Evolutionary conservation across 2,329 filamentous ascomycete genomes (phyloP).

Genomic region (Colletotrichum tanaceti): DNA sequence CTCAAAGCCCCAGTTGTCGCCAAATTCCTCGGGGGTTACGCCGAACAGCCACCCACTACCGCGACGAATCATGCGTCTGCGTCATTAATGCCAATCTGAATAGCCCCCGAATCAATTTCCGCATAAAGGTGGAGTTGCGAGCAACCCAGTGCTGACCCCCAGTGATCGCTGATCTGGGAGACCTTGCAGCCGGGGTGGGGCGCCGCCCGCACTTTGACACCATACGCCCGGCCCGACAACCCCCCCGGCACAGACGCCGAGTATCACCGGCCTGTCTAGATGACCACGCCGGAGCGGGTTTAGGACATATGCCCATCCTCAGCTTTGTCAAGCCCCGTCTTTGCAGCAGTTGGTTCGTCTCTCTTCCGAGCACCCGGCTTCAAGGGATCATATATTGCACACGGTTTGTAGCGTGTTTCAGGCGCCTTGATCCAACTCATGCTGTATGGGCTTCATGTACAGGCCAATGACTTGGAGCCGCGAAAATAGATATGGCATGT

Average conservation of each 20-base stretch:
- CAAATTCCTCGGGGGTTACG: not conserved
- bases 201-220: constrained; percentile 7
- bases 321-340: no score
- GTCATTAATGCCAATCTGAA: constrained; percentile 1
- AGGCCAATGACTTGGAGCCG: no score
- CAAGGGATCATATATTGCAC: no score
- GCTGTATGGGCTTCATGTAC: no score
- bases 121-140: constrained; percentile 4
- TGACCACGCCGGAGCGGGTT: no score
- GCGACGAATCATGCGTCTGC: not conserved
- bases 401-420: no score
- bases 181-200: constrained; percentile 5
- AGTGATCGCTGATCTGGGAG: not conserved
- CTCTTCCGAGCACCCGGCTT: no score
- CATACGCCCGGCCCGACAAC: constrained; percentile 10
- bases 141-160: not conserved
- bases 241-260: not conserved
- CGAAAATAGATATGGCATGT: no score
- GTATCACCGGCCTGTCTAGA: no score
- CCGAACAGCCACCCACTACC: not conserved
- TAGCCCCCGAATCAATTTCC: not conserved
- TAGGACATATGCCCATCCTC: no score
- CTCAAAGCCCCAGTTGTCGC: not conserved
- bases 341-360: no score
- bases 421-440: no score